Evolutionary conservation across 2,329 filamentous ascomycete species (phyloP), one percentile per base, ranked within the genome.

Genomic region (Pseudocercospora pini-densiflorae): DNA sequence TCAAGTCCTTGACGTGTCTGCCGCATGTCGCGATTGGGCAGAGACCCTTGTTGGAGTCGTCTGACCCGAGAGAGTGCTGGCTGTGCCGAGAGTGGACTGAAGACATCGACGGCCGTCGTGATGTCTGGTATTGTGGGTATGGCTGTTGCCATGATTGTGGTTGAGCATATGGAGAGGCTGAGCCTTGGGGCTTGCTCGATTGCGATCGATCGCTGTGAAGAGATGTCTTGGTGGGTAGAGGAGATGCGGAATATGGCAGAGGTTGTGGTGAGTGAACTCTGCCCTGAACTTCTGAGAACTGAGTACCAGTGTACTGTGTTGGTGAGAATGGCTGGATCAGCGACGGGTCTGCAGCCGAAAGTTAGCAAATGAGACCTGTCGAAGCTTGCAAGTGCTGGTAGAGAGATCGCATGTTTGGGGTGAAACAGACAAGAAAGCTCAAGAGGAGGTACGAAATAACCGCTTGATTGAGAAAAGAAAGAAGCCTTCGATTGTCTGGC

Each of bases 21-120:
- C 93, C 92, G 74, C 93, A 97, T 65, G 94, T 92, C 6, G 91
- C 89, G 75, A 93, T 89, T 0, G 92, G 91, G 83, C 93, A 97
- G 68, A 91, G 85, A 36, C 86, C 87, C 75, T 90, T 90, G 75
- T 90, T 90, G 72, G 85, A 76, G 45, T 78, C 77, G 16, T 77
- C 76, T 8, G 76, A 77, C 16, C 75, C 75, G 5, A 68, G 59
- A 12, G 77, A 79, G 31, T 65, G 79, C 76, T 71, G 83, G 81
- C 66, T 81, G 86, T 78, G 87, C 89, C 84, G 85, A 1, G 92
- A 93, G 68, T 89, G 88, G 68, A 89, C 88, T 16, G 92, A 94
- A 23, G 87, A 86, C 68, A 91, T 84, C 58, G 92, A 94, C 62
- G 87, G 87, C 59, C 90, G 85, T 51, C 91, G 85, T 64, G 86